phyloP scores from a whole-genome alignment of 495 filamentous ascomycete species.

The Lindgomyces ingoldianus region DNA sequence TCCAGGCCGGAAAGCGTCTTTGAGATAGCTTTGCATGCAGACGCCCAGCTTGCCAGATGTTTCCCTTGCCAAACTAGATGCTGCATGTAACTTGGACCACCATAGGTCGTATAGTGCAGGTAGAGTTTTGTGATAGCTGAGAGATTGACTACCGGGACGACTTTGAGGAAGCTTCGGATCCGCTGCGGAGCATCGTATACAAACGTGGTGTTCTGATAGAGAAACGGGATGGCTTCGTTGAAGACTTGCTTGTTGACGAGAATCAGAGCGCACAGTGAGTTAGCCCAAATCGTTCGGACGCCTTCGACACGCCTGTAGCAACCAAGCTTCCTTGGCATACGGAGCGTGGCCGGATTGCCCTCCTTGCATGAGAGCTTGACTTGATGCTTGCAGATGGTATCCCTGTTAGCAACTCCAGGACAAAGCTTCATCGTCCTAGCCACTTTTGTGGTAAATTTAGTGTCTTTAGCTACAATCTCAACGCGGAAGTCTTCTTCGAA shows the following conservation, averaged over 20 bases:
- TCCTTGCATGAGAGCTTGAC: not conserved
- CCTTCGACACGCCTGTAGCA: constrained; percentile 22
- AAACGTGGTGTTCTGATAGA: constrained; percentile 34
- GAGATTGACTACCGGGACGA: constrained; percentile 10
- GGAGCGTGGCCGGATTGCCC: constrained; percentile 5
- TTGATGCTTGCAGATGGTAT: not conserved
- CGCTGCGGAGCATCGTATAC: constrained; percentile 26
- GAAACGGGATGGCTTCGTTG: constrained; percentile 13
- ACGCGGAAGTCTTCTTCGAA: constrained; percentile 16
- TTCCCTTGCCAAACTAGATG: constrained; percentile 13
- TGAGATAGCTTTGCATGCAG: not conserved
- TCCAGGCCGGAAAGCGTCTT: constrained; percentile 12
- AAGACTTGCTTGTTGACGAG: constrained; percentile 30
- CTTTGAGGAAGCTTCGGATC: constrained; percentile 18
- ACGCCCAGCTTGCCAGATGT: constrained; percentile 10
- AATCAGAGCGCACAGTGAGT: constrained; percentile 31
- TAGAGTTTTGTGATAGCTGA: constrained; percentile 15
- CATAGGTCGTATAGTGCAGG: constrained; percentile 27
- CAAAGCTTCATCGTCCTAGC: constrained; percentile 5
- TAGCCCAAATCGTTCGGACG: constrained; percentile 15
- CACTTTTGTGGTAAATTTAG: not conserved
- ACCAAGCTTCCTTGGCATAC: constrained; percentile 16
- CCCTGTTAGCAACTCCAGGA: not conserved
- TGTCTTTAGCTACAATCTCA: constrained; percentile 18
- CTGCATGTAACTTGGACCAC: not conserved